These are phyloP conservation scores for Calonectria montana DNA, from an alignment of 2,329 filamentous ascomycete genomes.

Conservation along the genomic window DNA sequence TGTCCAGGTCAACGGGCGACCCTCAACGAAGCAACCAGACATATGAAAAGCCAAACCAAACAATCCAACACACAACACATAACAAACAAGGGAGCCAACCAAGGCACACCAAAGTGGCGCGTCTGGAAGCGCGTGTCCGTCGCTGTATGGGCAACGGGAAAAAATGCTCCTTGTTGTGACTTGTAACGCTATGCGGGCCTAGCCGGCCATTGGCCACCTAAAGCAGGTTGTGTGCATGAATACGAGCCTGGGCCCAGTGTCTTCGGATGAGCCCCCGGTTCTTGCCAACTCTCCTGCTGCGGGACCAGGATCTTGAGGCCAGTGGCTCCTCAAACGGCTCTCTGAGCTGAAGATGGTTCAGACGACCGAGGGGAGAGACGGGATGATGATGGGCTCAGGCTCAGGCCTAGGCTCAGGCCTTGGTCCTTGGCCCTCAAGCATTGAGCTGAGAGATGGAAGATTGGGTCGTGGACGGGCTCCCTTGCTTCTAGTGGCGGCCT, in stretches of 20 bases:
- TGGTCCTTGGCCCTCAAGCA: background rate
- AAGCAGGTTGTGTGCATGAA: slow-evolving; percentile 38
- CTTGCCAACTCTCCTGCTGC: slow-evolving; percentile 14
- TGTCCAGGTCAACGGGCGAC: slow-evolving; percentile 9
- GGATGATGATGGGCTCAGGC: slow-evolving; percentile 10
- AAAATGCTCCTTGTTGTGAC: slow-evolving; percentile 32
- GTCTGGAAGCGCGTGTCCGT: slow-evolving; percentile 36
- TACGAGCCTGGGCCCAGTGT: slow-evolving; percentile 36
- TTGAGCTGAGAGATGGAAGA: background rate
- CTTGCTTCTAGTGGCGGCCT: slow-evolving; percentile 12
- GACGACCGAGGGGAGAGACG: slow-evolving; percentile 23
- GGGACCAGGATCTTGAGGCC: slow-evolving; percentile 18
- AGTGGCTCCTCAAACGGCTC: slow-evolving; percentile 26
- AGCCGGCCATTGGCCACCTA: slow-evolving; percentile 27
- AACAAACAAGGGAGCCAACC: slow-evolving; percentile 1
- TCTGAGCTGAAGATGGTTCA: slow-evolving; percentile 38
- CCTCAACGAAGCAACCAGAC: slow-evolving; percentile 1
- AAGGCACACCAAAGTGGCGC: slow-evolving; percentile 24
- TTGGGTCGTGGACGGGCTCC: background rate
- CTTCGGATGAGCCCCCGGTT: slow-evolving; percentile 8
- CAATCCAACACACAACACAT: slow-evolving; percentile 1
- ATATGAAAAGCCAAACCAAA: background rate
- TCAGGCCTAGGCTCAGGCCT: too few relatives aligned
- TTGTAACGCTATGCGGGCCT: slow-evolving; percentile 34
- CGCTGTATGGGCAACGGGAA: slow-evolving; percentile 29